Base-by-base conservation (phyloP, 192 early-diverging fungal species). In the Coemansia sp. region DNA sequence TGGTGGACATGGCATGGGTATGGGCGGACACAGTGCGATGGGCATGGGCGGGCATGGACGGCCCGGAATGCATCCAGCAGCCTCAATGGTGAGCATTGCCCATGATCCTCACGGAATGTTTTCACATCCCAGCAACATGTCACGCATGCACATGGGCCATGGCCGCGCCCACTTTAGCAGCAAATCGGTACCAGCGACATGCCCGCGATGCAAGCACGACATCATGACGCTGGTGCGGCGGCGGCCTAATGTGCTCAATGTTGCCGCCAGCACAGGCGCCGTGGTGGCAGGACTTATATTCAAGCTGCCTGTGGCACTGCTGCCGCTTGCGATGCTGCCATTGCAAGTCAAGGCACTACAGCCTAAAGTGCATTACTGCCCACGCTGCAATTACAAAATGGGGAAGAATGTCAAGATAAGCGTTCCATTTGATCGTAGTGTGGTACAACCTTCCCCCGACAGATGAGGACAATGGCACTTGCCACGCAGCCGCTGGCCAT, bases 51-150 rank as follows among this genome's bases (percentile, higher is more conserved):
- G 41, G 3, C 48, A n/a, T n/a, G 48, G 48, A 27, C 25, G 41
- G 4, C 7, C 52, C 11, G 58, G 52, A 7, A 62, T 59, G 48
- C 54, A 60, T 35, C 56, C 65, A 35, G 57, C 29, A 29, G 38
- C 52, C 9, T 66, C 64, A 17, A 60, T 62, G 43, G 66, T 78
- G 51, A 72, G 70, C 27, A 60, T 78, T 25, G 66, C 65, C 11
- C 62, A 72, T 29, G 75, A 78, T 62, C 60, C 62, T 0, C 63
- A 78, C 55, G 75, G 69, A 4, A 64, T 78, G 75, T 78, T 78
- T 62, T 62, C 67, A 15, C 57, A 66, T 17, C 57, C 57, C 0
- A 57, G 56, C 22, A 53, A 38, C 24, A 61, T 62, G 55, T 37
- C 52, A 21, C 59, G 54, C 14, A 56, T 50, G 56, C 19, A 50